phyloP scores from a whole-genome alignment of 495 filamentous ascomycete genomes.

The Aeminium ludgeri region DNA sequence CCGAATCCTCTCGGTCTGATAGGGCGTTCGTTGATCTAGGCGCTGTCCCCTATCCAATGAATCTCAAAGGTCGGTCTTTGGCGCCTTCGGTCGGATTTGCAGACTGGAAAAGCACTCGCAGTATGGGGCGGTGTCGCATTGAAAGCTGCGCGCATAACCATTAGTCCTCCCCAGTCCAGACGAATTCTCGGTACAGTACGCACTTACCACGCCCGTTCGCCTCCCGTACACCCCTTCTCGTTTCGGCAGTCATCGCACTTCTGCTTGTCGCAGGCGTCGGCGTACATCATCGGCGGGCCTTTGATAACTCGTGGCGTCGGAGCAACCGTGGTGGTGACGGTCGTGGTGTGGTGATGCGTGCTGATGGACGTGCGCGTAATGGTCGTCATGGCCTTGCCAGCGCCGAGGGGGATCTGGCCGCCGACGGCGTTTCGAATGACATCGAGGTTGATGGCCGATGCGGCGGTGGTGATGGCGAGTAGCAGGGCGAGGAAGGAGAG shows the following conservation, averaged over 20 bases:
- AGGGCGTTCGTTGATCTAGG: no score
- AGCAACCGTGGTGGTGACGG: neutral
- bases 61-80: no score
- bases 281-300: neutral
- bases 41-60: no score
- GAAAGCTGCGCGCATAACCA: neutral
- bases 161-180: neutral
- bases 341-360: neutral
- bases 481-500: no score
- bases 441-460: no score
- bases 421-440: neutral
- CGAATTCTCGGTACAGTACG: no score
- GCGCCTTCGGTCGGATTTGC: no score
- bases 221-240: neutral
- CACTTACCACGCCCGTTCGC: no score
- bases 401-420: conserved; percentile 2
- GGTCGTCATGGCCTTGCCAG: neutral
- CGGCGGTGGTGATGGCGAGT: no score
- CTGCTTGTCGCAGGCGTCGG: no score
- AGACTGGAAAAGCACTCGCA: neutral
- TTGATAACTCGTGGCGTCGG: neutral
- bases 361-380: neutral
- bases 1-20: no score
- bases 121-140: neutral
- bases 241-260: neutral